phyloP scores from a whole-genome alignment of 371 early-diverging fungal genomes.

The Neoconidiobolus thromboides region DNA sequence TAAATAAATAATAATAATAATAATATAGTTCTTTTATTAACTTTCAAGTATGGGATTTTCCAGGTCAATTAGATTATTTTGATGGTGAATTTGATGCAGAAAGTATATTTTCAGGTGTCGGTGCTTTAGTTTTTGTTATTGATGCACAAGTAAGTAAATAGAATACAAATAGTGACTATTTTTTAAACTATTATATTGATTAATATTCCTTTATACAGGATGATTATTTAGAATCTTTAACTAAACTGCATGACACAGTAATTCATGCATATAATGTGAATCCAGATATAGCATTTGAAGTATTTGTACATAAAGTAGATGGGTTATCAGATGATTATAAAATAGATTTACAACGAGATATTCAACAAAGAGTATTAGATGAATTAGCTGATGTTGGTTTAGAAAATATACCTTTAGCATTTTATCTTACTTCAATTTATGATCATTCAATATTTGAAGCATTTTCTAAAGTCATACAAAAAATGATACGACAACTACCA shows the following conservation, averaged over 20 bases:
- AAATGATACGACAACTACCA: conserved; percentile 67
- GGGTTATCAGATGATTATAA: conserved; percentile 86
- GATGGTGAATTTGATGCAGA: conserved; percentile 52
- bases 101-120: conserved; percentile 51
- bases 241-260: conserved; percentile 51
- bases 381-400: conserved; percentile 64
- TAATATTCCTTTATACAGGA: conserved; percentile 25
- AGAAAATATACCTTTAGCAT: conserved; percentile 58
- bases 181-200: neutral
- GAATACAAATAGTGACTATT: neutral
- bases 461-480: conserved; percentile 82
- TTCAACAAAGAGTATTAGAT: conserved; percentile 73
- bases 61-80: conserved; percentile 72
- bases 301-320: conserved; percentile 92
- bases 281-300: conserved; percentile 67
- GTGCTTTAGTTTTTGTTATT: conserved; percentile 79
- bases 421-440: conserved; percentile 83
- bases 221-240: conserved; percentile 66
- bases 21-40: conserved; percentile 60
- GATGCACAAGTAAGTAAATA: conserved; percentile 54
- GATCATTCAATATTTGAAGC: conserved; percentile 92
- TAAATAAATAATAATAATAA: neutral
- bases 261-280: conserved; percentile 60
- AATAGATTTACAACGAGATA: conserved; percentile 81
- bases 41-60: conserved; percentile 86